These are phyloP conservation scores for Podila epigama DNA, from an alignment of 192 early-diverging fungal genomes.

Conservation along the genomic window DNA sequence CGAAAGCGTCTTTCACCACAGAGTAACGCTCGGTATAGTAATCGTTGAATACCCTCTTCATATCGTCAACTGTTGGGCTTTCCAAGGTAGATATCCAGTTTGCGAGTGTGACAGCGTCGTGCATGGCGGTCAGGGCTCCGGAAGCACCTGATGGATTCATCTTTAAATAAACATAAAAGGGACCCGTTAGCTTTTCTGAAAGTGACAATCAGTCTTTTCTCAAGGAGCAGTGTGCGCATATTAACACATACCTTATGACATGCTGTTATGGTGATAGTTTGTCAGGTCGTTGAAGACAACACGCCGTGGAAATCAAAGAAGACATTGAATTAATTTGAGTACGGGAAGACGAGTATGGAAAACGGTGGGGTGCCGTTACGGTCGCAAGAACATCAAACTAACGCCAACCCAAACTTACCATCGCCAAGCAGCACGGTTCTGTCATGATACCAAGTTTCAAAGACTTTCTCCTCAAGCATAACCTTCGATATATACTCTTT, in stretches of 20 bases:
- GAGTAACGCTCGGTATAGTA: not conserved
- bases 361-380: too few relatives aligned
- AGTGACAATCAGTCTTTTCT: not conserved
- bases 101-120: not conserved
- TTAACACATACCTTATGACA: not conserved
- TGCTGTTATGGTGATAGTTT: too few relatives aligned
- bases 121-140: not conserved
- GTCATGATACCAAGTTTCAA: not conserved
- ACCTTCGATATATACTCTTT: conserved; percentile 4
- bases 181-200: not conserved
- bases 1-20: not conserved
- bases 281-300: too few relatives aligned
- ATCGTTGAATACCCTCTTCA: not conserved
- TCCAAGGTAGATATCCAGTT: conserved; percentile 2
- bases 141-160: not conserved
- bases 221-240: not conserved
- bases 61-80: not conserved
- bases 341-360: not conserved
- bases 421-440: not conserved
- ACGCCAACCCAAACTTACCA: not conserved
- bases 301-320: not conserved
- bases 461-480: conserved; percentile 4
- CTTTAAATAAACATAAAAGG: not conserved
- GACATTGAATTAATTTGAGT: not conserved
- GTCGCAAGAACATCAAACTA: not conserved